phyloP scores from a whole-genome alignment of 345 rosid species.

The Hibiscus syriacus region DNA sequence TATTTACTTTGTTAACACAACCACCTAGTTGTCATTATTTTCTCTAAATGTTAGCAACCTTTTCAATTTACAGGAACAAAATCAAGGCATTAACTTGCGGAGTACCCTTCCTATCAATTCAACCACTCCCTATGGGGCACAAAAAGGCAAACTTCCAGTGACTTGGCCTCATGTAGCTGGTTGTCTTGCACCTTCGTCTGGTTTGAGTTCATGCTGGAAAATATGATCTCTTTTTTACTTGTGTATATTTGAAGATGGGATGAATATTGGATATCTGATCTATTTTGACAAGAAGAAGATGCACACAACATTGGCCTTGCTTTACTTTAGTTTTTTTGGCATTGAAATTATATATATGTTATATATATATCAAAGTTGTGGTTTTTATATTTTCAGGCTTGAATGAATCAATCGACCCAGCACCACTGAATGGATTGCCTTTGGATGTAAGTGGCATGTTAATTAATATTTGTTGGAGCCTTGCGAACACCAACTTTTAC shows the following conservation, averaged over 20 bases:
- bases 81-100: constrained; percentile 1
- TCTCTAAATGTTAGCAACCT: not conserved
- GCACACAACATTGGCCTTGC: not conserved
- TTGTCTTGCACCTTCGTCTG: not conserved
- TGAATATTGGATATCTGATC: not conserved
- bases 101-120: not conserved
- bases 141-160: not conserved
- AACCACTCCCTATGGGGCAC: not conserved
- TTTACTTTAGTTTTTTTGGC: constrained; percentile 3
- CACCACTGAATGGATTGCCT: constrained; percentile 6
- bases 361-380: not conserved
- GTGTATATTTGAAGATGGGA: not conserved
- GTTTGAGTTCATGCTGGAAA: not conserved
- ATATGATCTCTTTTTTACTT: not conserved
- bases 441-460: constrained; percentile 13
- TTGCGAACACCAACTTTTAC: not conserved
- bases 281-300: not conserved
- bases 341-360: not conserved
- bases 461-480: not conserved
- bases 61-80: constrained; percentile 10
- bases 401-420: constrained; percentile 6
- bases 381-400: constrained; percentile 12
- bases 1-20: not conserved
- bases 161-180: constrained; percentile 12
- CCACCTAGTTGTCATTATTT: not conserved